phyloP scores from a whole-genome alignment of 257 asterid species.

The Verbascum thapsus region DNA sequence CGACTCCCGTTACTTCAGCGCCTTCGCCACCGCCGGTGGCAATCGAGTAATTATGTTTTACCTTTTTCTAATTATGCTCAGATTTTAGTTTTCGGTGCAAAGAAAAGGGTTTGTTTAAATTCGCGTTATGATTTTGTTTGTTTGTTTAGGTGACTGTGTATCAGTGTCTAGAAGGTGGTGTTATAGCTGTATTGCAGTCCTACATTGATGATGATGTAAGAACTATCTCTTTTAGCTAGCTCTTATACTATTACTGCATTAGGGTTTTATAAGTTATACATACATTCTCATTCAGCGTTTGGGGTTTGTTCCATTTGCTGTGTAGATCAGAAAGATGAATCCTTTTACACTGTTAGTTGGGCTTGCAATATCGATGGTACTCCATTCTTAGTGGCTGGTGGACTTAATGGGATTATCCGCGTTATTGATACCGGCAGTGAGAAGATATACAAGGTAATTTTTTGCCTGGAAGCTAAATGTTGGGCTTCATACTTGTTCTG shows the following conservation, averaged over 20 bases:
- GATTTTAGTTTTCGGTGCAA: not conserved
- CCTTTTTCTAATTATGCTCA: not conserved
- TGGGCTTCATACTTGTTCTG: constrained; percentile 4
- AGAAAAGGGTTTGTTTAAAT: not conserved
- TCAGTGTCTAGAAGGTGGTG: constrained; percentile 86
- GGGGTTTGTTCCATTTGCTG: constrained; percentile 38
- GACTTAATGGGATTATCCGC: constrained; percentile 82
- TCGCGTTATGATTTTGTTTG: not conserved
- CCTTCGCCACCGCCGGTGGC: constrained; percentile 96
- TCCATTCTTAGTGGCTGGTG: constrained; percentile 90
- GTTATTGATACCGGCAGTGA: constrained; percentile 89
- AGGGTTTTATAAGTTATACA: not conserved
- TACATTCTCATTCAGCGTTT: constrained; percentile 40
- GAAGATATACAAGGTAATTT: constrained; percentile 76
- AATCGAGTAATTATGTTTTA: constrained; percentile 53
- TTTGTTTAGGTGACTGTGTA: constrained; percentile 85
- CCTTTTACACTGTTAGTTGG: constrained; percentile 97
- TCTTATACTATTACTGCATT: not conserved
- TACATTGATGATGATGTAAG: constrained; percentile 96
- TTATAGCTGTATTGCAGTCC: constrained; percentile 94
- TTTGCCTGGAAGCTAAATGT: constrained; percentile 3
- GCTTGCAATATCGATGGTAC: constrained; percentile 85
- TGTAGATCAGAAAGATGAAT: constrained; percentile 91
- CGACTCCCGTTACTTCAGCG: constrained; percentile 79
- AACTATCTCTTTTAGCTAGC: constrained; percentile 24